Evolutionary conservation across 257 asterid genomes (phyloP), one percentile per base, ranked within the genome.

Genomic region (Voacanga thouarsii): DNA sequence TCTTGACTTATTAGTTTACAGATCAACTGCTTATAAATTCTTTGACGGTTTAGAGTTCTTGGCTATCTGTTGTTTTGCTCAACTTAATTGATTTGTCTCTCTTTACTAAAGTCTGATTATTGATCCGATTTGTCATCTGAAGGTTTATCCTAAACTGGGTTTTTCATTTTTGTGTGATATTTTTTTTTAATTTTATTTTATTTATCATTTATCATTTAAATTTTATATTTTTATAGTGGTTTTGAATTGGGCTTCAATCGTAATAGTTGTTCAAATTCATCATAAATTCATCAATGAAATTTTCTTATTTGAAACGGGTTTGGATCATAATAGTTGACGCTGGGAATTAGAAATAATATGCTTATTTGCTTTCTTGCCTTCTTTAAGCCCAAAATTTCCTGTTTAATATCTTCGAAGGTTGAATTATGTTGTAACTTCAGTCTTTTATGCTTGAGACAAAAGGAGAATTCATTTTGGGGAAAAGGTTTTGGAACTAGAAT

Each of bases 11-110:
- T 30, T 2, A 18, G 33, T 53, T 55, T 53, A 47, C 33, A 63
- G 75, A 74, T 49, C 76, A 75, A 75, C 70, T 57, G 72, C 30
- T 47, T 56, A 33, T 68, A 45, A 75, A 80, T 43, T 63, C 15
- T 41, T 57, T 43, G 59, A 24, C 53, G n/a, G 41, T 72, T 73
- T 43, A 5, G 50, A 30, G 37, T 57, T 68, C 37, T 37, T 66
- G 3, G 15, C 24, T 6, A 12, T 47, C 2, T 28, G 8, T 71
- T 43, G 78, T 78, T 30, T 39, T 55, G 33, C 28, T 23, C 16
- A 18, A 24, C 21, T 28, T 75, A 75, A 33, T 75, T 44, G 41
- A 30, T 6, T n/a, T 77, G 14, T 24, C 18, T 77, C 37, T 28
- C 47, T 28, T 55, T 28, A 26, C 72, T 44, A 66, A 19, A 43